These are phyloP conservation scores for Cordyceps cateniannulata DNA, from an alignment of 2,329 filamentous ascomycete species.

Conservation along the genomic window DNA sequence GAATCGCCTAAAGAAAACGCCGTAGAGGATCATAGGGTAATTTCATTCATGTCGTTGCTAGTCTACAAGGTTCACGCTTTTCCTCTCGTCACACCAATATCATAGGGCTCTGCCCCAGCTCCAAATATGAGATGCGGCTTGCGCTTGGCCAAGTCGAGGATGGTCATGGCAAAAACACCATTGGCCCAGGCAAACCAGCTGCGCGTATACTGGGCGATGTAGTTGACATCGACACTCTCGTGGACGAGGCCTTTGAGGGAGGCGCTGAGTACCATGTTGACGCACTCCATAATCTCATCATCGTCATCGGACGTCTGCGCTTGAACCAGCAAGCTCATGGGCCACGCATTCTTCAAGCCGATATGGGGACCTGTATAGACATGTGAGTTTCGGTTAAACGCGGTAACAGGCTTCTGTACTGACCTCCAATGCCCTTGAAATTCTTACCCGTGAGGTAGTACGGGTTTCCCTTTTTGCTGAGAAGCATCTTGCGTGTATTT, in stretches of 20 bases:
- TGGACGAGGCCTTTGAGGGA: slow-evolving; percentile 78
- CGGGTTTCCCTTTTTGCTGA: slow-evolving; percentile 72
- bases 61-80: neutral
- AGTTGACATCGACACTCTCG: slow-evolving; percentile 83
- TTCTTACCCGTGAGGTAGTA: slow-evolving; percentile 74
- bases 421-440: slow-evolving; percentile 85
- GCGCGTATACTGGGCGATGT: slow-evolving; percentile 61
- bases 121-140: slow-evolving; percentile 86
- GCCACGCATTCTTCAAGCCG: slow-evolving; percentile 88
- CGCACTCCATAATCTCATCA: slow-evolving; percentile 67
- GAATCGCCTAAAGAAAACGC: neutral
- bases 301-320: slow-evolving; percentile 84
- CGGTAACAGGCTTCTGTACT: slow-evolving; percentile 18
- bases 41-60: neutral
- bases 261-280: slow-evolving; percentile 68
- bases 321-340: slow-evolving; percentile 89
- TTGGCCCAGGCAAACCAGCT: slow-evolving; percentile 99
- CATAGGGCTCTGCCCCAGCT: slow-evolving; percentile 51
- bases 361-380: slow-evolving; percentile 51
- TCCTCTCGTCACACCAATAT: neutral
- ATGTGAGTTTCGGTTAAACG: neutral
- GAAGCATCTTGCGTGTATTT: slow-evolving; percentile 73
- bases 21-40: neutral
- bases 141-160: slow-evolving; percentile 79
- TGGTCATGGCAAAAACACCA: slow-evolving; percentile 87